These are phyloP conservation scores for Blastocystis sp. DNA, from an alignment of 352 stramenopile species.

Conservation along the genomic window DNA sequence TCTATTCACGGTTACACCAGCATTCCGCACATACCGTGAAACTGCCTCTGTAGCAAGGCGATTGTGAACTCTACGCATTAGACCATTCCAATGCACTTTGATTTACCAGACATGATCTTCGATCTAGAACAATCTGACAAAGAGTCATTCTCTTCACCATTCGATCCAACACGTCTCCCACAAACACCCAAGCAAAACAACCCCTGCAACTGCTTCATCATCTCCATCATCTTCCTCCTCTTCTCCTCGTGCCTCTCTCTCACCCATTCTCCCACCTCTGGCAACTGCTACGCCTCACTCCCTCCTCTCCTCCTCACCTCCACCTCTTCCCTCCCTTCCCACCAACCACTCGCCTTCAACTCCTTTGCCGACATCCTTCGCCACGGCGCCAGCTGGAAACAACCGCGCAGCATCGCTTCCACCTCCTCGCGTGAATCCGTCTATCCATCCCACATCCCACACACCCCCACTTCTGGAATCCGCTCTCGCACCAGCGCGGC, in stretches of 20 bases:
- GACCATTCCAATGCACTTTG: neutral
- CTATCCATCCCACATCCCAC: too few relatives aligned
- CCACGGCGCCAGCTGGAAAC: neutral
- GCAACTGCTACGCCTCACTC: neutral
- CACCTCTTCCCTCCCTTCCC: neutral
- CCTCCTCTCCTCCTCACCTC: neutral
- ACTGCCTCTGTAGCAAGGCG: constrained; percentile 46
- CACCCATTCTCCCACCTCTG: neutral
- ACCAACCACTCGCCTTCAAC: neutral
- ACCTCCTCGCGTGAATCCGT: neutral
- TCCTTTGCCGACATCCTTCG: neutral
- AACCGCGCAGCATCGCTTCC: neutral
- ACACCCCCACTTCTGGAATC: neutral
- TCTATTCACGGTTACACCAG: neutral
- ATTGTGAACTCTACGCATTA: constrained; percentile 24
- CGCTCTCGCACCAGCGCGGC: neutral
- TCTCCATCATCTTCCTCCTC: constrained; percentile 4
- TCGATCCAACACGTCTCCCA: too few relatives aligned
- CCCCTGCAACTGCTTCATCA: neutral
- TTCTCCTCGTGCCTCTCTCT: neutral
- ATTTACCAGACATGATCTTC: constrained; percentile 29
- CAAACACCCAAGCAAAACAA: neutral
- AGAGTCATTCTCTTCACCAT: too few relatives aligned
- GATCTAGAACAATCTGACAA: constrained; percentile 16
- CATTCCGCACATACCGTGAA: constrained; percentile 12